Conservation (phyloP, 2,329 filamentous ascomycete genomes). For the Epichloe aotearoae region DNA sequence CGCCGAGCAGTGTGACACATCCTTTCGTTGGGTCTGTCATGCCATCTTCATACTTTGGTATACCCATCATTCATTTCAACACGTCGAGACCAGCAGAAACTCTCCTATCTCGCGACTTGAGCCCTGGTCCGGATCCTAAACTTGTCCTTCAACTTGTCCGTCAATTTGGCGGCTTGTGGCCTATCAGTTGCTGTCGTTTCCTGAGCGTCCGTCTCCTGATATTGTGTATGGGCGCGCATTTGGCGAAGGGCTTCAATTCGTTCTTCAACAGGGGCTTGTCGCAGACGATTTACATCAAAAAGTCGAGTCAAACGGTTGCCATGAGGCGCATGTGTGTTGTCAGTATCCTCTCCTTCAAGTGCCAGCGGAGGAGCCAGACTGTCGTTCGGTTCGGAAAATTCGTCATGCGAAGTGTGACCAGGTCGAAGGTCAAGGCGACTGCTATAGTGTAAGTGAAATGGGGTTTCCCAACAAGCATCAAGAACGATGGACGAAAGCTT, state of each 20-base stretch:
- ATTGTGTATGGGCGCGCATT: constrained; percentile 16
- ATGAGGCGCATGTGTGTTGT: constrained; percentile 18
- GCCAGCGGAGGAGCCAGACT: constrained; percentile 28
- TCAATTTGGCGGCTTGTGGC: constrained; percentile 29
- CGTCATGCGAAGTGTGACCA: constrained; percentile 13
- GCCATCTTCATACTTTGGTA: not conserved
- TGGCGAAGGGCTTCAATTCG: constrained; percentile 46
- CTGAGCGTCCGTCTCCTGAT: constrained; percentile 11
- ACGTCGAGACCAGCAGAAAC: not conserved
- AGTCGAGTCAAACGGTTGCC: constrained; percentile 36
- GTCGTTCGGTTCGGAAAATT: constrained; percentile 8
- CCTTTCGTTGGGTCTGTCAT: not conserved
- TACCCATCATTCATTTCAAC: not conserved
- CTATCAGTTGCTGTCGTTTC: constrained; percentile 19
- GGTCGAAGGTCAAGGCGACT: constrained; percentile 44
- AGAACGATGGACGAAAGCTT: constrained; percentile 18
- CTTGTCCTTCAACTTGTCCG: constrained; percentile 37
- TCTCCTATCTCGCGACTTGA: constrained; percentile 16
- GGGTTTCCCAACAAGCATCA: not conserved
- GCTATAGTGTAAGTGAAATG: not conserved
- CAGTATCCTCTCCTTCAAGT: constrained; percentile 23
- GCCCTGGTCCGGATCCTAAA: constrained; percentile 39
- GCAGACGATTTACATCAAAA: constrained; percentile 42
- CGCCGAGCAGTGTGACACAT: not conserved
- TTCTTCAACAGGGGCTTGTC: constrained; percentile 47